Evolutionary conservation across 2,329 filamentous ascomycete species (phyloP), one percentile per base, ranked within the genome.

Genomic region (Fusarium sp.): DNA sequence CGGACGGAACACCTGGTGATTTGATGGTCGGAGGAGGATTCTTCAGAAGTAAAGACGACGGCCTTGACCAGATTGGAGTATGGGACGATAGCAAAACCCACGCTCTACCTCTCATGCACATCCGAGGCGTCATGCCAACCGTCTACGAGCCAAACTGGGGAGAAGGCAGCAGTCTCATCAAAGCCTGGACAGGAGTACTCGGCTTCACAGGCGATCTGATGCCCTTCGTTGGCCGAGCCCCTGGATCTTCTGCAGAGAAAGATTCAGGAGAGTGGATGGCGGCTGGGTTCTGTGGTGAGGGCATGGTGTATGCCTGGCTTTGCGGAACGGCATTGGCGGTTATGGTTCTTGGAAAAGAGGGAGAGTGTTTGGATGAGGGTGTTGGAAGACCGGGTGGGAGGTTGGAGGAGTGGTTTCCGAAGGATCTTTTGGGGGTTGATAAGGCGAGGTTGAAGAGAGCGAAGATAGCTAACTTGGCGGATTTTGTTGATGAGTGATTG

Each of bases 11-110:
- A 4, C 70, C 75, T 0, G 79, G 82, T 2, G 82, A 86, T 56
- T 74, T 88, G 59, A 84, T 88, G 82, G 72, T 86, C 4, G 85
- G 86, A 3, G 86, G 87, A 1, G 87, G 84, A 0, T 82, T 86
- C 54, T 76, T 78, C 7, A 79, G 81, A 21, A 80, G 81, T 17
- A 71, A 74, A 7, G 75, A 76, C 7, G 72, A 81, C 11, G 85
- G 84, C 0, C 37, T 83, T 5, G 80, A 81, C 31, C 79, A 82
- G 50, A 41, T 88, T 0, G 86, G 84, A 1, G 64, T 82, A 3
- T 80, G 80, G 39, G 81, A 84, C 15, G 86, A 88, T 68, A 75
- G 76, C 9, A 68, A 72, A 10, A 65, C 80, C 11, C 81, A 84
- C 18, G 68, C 79, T 1, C 70, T 81, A 21, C 80, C 77, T 5